Evolutionary conservation across 83 land plant genomes (phyloP).

Genomic region (Isoetes engelmannii): DNA sequence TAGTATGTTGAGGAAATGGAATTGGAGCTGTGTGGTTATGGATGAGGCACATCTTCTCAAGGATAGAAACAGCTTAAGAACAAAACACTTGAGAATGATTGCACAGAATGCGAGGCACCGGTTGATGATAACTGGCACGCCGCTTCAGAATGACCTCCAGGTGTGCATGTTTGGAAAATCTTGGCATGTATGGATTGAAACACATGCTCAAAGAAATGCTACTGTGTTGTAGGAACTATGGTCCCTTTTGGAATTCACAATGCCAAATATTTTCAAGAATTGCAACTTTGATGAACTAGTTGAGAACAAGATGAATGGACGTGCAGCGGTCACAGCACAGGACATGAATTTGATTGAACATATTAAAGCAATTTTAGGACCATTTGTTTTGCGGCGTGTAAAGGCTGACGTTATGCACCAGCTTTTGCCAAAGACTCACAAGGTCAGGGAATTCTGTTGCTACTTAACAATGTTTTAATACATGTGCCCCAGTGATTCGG

Average conservation of each 20-base stretch:
- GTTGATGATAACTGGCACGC: conserved; percentile 93
- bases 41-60: conserved; percentile 99
- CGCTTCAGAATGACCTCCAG: conserved; percentile 93
- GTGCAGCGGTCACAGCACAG: conserved; percentile 42
- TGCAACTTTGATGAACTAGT: conserved; percentile 47
- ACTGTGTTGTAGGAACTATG: conserved; percentile 62
- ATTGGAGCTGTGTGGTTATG: conserved; percentile 94
- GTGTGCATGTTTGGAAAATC: conserved; percentile 32
- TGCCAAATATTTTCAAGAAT: conserved; percentile 92
- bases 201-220: too few relatives aligned
- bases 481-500: too few relatives aligned
- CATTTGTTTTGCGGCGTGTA: conserved; percentile 87
- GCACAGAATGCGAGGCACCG: conserved; percentile 90
- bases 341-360: conserved; percentile 63
- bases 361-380: conserved; percentile 92
- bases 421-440: conserved; percentile 80
- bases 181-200: not conserved
- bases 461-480: too few relatives aligned
- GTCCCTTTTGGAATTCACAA: conserved; percentile 95
- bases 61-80: conserved; percentile 74
- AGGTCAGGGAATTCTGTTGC: conserved; percentile 32
- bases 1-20: conserved; percentile 65
- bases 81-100: conserved; percentile 73
- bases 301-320: conserved; percentile 48
- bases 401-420: conserved; percentile 98